phyloP scores from a whole-genome alignment of 768 basidiomycete species.

The Suillus decipiens region DNA sequence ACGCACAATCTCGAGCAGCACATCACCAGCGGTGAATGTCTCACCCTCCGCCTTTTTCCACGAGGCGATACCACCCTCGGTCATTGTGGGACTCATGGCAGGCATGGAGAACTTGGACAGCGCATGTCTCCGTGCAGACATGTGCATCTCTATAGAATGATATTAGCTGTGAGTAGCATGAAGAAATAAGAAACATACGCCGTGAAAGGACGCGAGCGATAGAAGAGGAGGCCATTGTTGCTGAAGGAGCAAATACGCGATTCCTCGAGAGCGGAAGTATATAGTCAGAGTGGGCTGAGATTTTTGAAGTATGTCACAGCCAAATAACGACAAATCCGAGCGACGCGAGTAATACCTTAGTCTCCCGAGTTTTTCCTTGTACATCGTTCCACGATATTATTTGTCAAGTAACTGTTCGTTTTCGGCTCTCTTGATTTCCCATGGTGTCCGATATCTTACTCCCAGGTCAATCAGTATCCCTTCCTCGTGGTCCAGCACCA shows the following conservation, averaged over 20 bases:
- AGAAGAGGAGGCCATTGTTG: constrained; percentile 55
- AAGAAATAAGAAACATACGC: constrained; percentile 44
- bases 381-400: background rate
- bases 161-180: constrained; percentile 3
- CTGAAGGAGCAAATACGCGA: constrained; percentile 23
- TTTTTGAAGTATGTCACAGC: constrained; percentile 39
- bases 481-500: constrained; percentile 55
- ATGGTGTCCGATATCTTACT: constrained; percentile 48
- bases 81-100: constrained; percentile 99
- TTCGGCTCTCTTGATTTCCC: constrained; percentile 7
- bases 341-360: constrained; percentile 5
- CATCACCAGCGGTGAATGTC: constrained; percentile 84
- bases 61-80: constrained; percentile 94
- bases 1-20: constrained; percentile 92
- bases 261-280: constrained; percentile 25
- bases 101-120: constrained; percentile 93
- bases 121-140: constrained; percentile 74
- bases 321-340: constrained; percentile 30
- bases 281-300: constrained; percentile 14
- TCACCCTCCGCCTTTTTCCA: constrained; percentile 99
- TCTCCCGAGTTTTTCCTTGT: constrained; percentile 19
- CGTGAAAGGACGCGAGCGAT: constrained; percentile 68
- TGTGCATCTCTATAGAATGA: constrained; percentile 67
- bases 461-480: constrained; percentile 76
- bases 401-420: background rate